Base-by-base conservation (phyloP, 148 eudicot genomes). In the Cornus florida region DNA sequence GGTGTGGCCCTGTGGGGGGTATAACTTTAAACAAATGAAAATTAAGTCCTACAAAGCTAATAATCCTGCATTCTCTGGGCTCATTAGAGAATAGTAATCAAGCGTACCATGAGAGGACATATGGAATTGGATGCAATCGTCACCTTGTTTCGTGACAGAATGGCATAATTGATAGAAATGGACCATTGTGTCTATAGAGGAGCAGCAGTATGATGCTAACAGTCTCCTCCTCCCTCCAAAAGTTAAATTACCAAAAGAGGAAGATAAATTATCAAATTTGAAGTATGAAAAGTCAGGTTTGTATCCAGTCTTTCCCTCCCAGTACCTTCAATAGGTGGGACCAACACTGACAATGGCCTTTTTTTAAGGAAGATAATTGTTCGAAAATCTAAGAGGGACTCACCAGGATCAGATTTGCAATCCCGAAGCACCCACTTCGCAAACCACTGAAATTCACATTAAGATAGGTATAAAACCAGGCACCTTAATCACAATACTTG, bases 361-460 rank as follows among this genome's bases (percentile, higher is more conserved):
- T 35, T 35, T 35, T 35, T 0, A 2, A 35, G 38, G 38, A 35
- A 35, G 38, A 35, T 35, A 35, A 35, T 35, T 77, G 11, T 41
- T 24, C 22, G 57, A 70, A 28, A 10, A 48, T 35, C 5, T 33
- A 20, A 71, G 59, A 23, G 75, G 11, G 71, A 79, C 92, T 89
- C 84, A 89, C 92, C 82, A 89, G 82, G 70, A 80, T 76, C 78
- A 71, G 69, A 74, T 89, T 89, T 67, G 87, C 83, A 39, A 78
- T 75, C 72, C 78, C 92, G 76, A 89, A 89, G 81, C 71, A 89
- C 66, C 87, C 86, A 77, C 88, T 85, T 70, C 92, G 80, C 59
- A 89, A 67, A 28, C 92, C 90, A 80, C 92, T 87, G 88, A 50
- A 76, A 65, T 67, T 66, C 73, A 75, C 46, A 85, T 71, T 23